phyloP scores from a whole-genome alignment of 2,329 filamentous ascomycete genomes.

The Septoria petroselini region DNA sequence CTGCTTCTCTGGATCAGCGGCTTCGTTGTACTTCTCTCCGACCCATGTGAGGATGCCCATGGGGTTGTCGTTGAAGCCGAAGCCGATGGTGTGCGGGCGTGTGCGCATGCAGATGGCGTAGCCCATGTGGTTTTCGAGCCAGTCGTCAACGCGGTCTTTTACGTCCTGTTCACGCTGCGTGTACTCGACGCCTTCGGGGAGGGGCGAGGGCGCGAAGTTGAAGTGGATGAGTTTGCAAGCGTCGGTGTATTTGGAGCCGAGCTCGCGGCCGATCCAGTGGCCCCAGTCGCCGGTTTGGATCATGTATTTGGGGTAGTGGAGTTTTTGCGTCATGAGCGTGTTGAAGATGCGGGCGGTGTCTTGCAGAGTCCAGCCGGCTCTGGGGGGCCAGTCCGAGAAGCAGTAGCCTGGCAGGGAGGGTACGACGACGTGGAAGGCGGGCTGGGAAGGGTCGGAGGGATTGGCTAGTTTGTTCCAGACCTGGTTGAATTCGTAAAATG shows the following conservation, averaged over 20 bases:
- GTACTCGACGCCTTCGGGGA: slow-evolving; percentile 35
- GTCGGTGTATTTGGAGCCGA: slow-evolving; percentile 38
- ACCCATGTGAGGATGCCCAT: slow-evolving; percentile 47
- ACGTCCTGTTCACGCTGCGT: slow-evolving; percentile 38
- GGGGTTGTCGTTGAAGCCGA: slow-evolving; percentile 45
- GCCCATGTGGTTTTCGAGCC: slow-evolving; percentile 42
- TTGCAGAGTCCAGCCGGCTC: slow-evolving; percentile 37
- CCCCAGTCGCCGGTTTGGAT: slow-evolving; percentile 45
- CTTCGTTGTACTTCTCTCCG: slow-evolving; percentile 45
- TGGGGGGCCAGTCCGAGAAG: slow-evolving; percentile 43
- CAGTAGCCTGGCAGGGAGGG: slow-evolving; percentile 57
- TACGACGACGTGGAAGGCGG: slow-evolving; percentile 56
- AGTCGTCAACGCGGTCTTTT: slow-evolving; percentile 39
- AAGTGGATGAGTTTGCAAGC: slow-evolving; percentile 43
- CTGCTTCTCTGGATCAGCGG: slow-evolving; percentile 39
- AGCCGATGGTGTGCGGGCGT: slow-evolving; percentile 45
- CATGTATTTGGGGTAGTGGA: slow-evolving; percentile 42
- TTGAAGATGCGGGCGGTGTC: slow-evolving; percentile 42
- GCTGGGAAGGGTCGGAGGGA: slow-evolving; percentile 30
- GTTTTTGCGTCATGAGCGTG: slow-evolving; percentile 40
- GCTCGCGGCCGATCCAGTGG: slow-evolving; percentile 42
- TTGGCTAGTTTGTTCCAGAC: slow-evolving; percentile 40
- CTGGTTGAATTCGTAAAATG: slow-evolving; percentile 46
- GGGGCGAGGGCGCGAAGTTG: slow-evolving; percentile 42
- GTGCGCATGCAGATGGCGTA: slow-evolving; percentile 40